Percentiles rank a stretch among this genome's conserved stretches.
Conservation (phyloP, 352 stramenopile species). For the Halophytophthora polymorphica region DNA sequence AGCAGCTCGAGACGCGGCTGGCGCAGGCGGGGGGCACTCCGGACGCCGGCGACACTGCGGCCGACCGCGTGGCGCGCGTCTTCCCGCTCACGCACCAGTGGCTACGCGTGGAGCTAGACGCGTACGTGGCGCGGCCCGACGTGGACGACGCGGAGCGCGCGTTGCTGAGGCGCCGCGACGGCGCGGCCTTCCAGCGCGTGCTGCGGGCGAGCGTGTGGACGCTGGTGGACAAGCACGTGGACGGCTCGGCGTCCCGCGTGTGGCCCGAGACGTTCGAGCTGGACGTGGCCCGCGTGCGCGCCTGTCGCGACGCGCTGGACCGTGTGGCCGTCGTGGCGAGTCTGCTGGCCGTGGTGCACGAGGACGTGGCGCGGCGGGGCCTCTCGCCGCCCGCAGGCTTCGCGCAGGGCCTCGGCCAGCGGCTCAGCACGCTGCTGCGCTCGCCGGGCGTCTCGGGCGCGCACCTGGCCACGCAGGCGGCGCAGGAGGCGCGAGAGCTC, state of each 20-base stretch:
- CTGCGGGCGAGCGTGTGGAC: conserved; percentile 42
- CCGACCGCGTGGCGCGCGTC: conserved; percentile 12
- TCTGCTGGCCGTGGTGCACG: conserved; percentile 58
- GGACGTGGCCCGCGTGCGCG: conserved; percentile 52
- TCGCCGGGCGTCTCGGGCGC: conserved; percentile 44
- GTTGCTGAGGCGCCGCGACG: conserved; percentile 26
- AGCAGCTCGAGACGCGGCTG: conserved; percentile 37
- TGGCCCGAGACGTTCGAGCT: conserved; percentile 71
- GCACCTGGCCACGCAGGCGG: conserved; percentile 52
- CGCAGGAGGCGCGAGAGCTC: conserved; percentile 30
- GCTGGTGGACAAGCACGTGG: conserved; percentile 53
- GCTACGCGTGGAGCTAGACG: conserved; percentile 36
- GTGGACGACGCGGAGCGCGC: conserved; percentile 22
- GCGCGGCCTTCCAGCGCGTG: conserved; percentile 40
- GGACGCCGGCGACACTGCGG: conserved; percentile 2
- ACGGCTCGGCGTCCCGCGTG: conserved; percentile 23
- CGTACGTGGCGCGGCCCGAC: conserved; percentile 19
- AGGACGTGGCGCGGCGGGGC: conserved; percentile 35
- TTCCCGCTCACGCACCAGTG: conserved; percentile 52
- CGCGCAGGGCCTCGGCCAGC: conserved; percentile 21
- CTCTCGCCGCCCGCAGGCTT: conserved; percentile 29
- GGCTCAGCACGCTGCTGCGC: conserved; percentile 39
- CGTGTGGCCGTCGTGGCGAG: conserved; percentile 52
- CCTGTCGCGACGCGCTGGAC: conserved; percentile 53
- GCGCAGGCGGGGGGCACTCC: conserved; percentile 20